Base-by-base conservation (phyloP, 768 basidiomycete species). In the Kwoniella dendrophila region DNA sequence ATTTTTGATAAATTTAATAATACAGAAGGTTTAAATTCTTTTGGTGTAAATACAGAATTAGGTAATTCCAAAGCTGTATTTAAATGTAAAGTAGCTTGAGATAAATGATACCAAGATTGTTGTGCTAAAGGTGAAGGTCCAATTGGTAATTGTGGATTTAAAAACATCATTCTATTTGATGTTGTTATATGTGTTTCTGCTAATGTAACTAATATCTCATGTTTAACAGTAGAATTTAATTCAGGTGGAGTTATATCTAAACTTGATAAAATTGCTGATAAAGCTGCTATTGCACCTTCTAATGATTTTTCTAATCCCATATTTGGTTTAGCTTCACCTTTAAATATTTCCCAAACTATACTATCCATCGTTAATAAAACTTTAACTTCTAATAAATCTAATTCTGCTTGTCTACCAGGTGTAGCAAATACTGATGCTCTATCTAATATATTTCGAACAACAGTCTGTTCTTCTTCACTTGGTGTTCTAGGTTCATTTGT, bases 331-430 rank as follows among this genome's bases (percentile, higher is more conserved):
- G 74, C 74, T 58, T 73, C 58, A 6, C 56, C 33, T 34, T 66
- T 65, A 59, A 55, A 70, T 30, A 69, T 40, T 20, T 72, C 72
- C 70, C 72, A 76, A 4, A 76, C 66, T 47, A 76, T 68, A 34
- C 61, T 53, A 49, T 76, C 74, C 55, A 72, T 56, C 4, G 63
- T 34, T 3, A 76, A 43, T 7, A 76, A 51, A 29, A 73, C 68
- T 47, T 72, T 69, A 55, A 76, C 73, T 50, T 76, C 74, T 11
- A 52, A 51, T 10, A 76, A 33, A 41, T 76, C 74, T n/a, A 76
- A 56, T 62, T 76, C 72, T 12, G 72, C 66, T 58, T 76, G 72
- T 57, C 70, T 54, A 8, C 63, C 64, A 2, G 65, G 43, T 20
- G 70, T 64, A 4, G 59, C 51, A 43, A 62, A 34, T 14, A 32